Base-by-base conservation (phyloP, 306 rosid genomes). In the Vicia sativa region DNA sequence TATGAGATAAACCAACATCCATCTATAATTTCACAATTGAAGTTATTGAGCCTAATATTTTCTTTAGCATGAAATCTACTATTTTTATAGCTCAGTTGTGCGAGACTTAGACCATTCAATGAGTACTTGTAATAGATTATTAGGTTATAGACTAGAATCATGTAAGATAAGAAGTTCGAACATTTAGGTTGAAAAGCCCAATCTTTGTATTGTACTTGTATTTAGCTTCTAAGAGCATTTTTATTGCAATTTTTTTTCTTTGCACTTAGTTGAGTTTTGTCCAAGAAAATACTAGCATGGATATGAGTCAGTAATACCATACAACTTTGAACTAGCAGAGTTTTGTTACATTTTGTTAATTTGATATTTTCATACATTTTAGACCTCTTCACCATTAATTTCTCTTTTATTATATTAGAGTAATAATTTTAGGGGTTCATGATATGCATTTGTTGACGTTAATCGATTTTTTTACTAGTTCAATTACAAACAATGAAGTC, bases 21-120 rank as follows among this genome's bases (percentile, higher is more conserved):
- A 61, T 86, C 80, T 86, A 74, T 66, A 89, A 92, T 70, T 92
- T 95, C 73, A 92, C 96, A 13, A 77, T 92, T 62, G 98, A 92
- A 82, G 93, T 87, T 19, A 77, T 79, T 26, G 96, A 90, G 70
- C 71, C 93, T 62, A 86, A 96, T 64, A 81, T 56, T 41, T 37
- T 86, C 55, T 73, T 89, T 43, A 89, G 95, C 83, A 77, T 92
- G 16, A 95, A 89, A 68, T 84, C 98, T 68, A 88, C 87, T 68
- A 87, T 92, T 41, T 89, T 92, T 56, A 78, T 81, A 44, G 82
- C 52, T 84, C 72, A 73, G 79, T 77, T 79, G 65, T 79, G 18
- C 78, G 70, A 21, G n/a, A n/a, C n/a, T n/a, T n/a, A n/a, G 80
- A 79, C 78, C 74, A 5, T 76, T 56, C 81, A 71, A 56, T 50